Conservation (phyloP, 2,329 filamentous ascomycete species). For the Beauveria varroae region DNA sequence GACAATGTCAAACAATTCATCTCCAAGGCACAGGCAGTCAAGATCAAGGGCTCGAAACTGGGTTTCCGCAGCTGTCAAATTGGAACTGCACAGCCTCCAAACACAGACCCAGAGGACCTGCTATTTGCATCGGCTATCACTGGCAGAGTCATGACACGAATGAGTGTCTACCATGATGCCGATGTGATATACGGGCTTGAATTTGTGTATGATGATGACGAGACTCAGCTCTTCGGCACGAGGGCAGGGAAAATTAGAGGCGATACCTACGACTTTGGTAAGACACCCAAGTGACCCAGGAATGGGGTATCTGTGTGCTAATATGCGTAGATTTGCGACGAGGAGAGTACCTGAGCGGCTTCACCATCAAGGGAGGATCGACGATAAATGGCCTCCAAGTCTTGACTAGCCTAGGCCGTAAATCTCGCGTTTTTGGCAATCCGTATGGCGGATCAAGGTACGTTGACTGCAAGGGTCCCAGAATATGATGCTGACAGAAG, state of each 20-base stretch:
- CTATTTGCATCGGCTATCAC: slow-evolving; percentile 63
- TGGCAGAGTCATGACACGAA: slow-evolving; percentile 64
- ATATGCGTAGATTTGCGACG: slow-evolving; percentile 61
- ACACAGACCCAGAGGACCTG: slow-evolving; percentile 61
- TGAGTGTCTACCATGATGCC: slow-evolving; percentile 67
- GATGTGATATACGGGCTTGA: slow-evolving; percentile 76
- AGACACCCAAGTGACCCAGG: slow-evolving; percentile 22
- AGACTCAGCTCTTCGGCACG: slow-evolving; percentile 81
- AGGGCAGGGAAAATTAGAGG: slow-evolving; percentile 61
- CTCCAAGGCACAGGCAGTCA: slow-evolving; percentile 65
- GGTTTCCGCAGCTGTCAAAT: slow-evolving; percentile 72
- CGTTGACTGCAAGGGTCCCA: slow-evolving; percentile 29
- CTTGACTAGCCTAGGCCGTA: slow-evolving; percentile 79
- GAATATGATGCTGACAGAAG: neutral
- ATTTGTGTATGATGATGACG: slow-evolving; percentile 84
- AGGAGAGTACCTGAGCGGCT: slow-evolving; percentile 82
- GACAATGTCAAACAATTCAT: slow-evolving; percentile 66
- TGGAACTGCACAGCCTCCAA: slow-evolving; percentile 64
- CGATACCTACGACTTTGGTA: slow-evolving; percentile 71
- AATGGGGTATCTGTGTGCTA: neutral
- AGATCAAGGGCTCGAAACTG: slow-evolving; percentile 60
- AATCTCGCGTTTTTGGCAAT: slow-evolving; percentile 81
- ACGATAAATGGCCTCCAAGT: slow-evolving; percentile 89
- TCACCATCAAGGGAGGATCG: slow-evolving; percentile 68
- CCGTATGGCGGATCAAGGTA: slow-evolving; percentile 72